Evolutionary conservation across 441 rosid genomes (phyloP).

Genomic region (Pelargonium fulgidum): DNA sequence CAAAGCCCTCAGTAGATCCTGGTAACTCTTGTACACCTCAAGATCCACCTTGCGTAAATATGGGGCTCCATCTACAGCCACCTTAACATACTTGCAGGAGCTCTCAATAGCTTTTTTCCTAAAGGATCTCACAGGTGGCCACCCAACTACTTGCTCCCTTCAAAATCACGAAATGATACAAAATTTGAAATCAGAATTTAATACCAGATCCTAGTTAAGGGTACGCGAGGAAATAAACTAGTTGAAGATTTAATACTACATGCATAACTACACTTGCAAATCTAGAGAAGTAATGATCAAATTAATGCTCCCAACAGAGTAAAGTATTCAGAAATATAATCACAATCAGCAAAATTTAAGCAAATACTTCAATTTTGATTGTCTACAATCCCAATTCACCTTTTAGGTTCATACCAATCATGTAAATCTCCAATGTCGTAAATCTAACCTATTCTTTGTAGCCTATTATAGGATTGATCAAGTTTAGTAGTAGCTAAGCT

Average conservation of each 20-base stretch:
- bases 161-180: neutral
- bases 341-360: neutral
- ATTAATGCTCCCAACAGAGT: too few species aligned
- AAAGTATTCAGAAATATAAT: neutral
- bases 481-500: neutral
- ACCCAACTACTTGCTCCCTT: slow-evolving; percentile 23
- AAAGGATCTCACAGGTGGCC: slow-evolving; percentile 29
- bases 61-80: slow-evolving; percentile 27
- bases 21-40: slow-evolving; percentile 16
- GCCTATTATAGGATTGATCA: neutral
- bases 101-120: slow-evolving; percentile 21
- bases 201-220: too few species aligned
- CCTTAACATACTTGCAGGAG: slow-evolving; percentile 26
- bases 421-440: neutral
- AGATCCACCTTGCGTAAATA: slow-evolving; percentile 27
- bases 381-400: too few species aligned
- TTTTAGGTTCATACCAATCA: neutral
- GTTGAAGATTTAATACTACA: too few species aligned
- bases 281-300: too few species aligned
- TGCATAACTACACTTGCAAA: too few species aligned
- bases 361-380: neutral
- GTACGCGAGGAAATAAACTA: too few species aligned
- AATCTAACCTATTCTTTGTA: too few species aligned
- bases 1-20: slow-evolving; percentile 18
- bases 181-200: too few species aligned